A percentile compares a stretch with the other conserved stretches of the same genome.
Conservation (phyloP, 768 basidiomycete genomes). For the Suillus spraguei region DNA sequence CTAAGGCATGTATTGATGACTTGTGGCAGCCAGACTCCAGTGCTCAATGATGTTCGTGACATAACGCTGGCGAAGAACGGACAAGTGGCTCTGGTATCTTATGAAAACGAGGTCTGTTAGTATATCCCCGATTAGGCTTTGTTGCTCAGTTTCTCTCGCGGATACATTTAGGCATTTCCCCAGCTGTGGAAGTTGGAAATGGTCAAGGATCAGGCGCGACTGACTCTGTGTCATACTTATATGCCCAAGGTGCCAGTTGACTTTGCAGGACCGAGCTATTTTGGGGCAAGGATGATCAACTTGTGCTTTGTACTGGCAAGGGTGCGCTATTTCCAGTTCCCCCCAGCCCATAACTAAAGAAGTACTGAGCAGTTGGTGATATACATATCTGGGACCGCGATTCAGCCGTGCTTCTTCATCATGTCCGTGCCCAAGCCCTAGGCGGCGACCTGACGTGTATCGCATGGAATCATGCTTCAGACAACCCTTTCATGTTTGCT, state of each 20-base stretch:
- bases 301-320: constrained; percentile 76
- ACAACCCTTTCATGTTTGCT: constrained; percentile 68
- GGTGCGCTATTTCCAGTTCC: constrained; percentile 36
- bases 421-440: constrained; percentile 57
- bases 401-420: constrained; percentile 65
- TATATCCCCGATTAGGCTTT: neutral
- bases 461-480: constrained; percentile 68
- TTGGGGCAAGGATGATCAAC: constrained; percentile 74
- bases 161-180: constrained; percentile 52
- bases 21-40: constrained; percentile 61
- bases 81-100: constrained; percentile 67
- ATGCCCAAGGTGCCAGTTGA: constrained; percentile 68
- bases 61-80: constrained; percentile 66
- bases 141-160: neutral
- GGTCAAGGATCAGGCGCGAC: constrained; percentile 47
- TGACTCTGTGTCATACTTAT: constrained; percentile 62
- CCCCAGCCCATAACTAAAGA: neutral
- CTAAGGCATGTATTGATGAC: constrained; percentile 15
- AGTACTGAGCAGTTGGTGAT: constrained; percentile 55
- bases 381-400: constrained; percentile 83
- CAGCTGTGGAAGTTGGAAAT: constrained; percentile 70
- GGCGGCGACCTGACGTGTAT: constrained; percentile 69
- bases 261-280: constrained; percentile 75
- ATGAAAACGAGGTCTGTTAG: constrained; percentile 64
- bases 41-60: constrained; percentile 72